A percentile compares a stretch with the other conserved stretches of the same genome.
Evolutionary conservation across 352 stramenopile genomes (phyloP).

Genomic region (Hyaloperonospora arabidopsidis): DNA sequence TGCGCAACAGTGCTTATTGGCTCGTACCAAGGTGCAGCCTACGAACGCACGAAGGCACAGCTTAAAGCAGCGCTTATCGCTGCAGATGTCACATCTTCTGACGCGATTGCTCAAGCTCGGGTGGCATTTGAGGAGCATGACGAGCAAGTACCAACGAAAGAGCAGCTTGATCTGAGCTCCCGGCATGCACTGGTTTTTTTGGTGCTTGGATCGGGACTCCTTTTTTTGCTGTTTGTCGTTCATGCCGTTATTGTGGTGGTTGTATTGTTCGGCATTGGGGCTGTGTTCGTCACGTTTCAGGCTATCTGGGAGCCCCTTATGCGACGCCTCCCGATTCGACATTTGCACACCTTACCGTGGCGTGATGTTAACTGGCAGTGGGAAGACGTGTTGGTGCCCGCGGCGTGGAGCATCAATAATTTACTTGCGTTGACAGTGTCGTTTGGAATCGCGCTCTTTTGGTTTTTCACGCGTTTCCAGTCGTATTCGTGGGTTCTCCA

Average conservation of each 20-base stretch:
- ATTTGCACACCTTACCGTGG: constrained; percentile 35
- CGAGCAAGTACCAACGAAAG: constrained; percentile 41
- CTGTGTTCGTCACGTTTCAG: constrained; percentile 46
- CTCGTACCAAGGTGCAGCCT: constrained; percentile 59
- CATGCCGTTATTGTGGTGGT: constrained; percentile 75
- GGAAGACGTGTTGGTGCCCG: constrained; percentile 33
- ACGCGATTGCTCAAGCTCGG: constrained; percentile 38
- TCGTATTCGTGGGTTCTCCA: constrained; percentile 88
- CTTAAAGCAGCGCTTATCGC: constrained; percentile 40
- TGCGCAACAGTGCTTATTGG: constrained; percentile 61
- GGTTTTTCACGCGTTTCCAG: constrained; percentile 73
- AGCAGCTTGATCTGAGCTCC: constrained; percentile 82
- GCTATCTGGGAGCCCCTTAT: constrained; percentile 58
- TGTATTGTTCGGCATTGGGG: constrained; percentile 51
- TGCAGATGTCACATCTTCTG: constrained; percentile 44
- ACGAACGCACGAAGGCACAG: constrained; percentile 61
- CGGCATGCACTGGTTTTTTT: constrained; percentile 88
- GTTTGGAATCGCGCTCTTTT: constrained; percentile 39
- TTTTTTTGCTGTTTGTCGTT: constrained; percentile 89
- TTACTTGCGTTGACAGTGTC: constrained; percentile 71
- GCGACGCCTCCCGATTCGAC: constrained; percentile 23
- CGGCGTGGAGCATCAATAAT: constrained; percentile 81
- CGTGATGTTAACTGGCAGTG: constrained; percentile 39
- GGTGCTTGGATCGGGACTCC: constrained; percentile 80
- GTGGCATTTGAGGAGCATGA: constrained; percentile 53